Conservation (phyloP, 805 yeast species). For the Metschnikowia santaceciliae region DNA sequence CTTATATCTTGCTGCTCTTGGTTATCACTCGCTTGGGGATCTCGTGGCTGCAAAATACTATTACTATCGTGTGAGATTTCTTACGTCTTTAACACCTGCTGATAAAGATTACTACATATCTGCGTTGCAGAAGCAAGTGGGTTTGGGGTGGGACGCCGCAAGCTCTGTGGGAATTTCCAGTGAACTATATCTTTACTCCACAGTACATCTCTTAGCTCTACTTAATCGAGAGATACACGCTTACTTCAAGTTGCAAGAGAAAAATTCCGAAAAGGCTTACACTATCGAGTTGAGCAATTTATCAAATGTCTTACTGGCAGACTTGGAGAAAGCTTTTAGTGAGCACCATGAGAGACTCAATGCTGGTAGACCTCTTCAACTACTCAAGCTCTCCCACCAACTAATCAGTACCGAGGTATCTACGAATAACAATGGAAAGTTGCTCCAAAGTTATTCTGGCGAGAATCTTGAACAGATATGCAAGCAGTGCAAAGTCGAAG, state of each 20-base stretch:
- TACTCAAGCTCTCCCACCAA: background rate
- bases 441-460: background rate
- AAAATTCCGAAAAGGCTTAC: background rate
- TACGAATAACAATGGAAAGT: background rate
- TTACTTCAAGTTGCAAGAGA: background rate
- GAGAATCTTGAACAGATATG: background rate
- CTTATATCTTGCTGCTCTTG: slow-evolving; percentile 37
- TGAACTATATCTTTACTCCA: slow-evolving; percentile 29
- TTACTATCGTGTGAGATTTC: slow-evolving; percentile 31
- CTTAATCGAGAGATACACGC: background rate
- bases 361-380: background rate
- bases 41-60: slow-evolving; percentile 36
- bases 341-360: background rate
- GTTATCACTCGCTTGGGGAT: slow-evolving; percentile 36
- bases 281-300: background rate
- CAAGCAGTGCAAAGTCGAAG: background rate
- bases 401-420: background rate
- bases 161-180: slow-evolving; percentile 18
- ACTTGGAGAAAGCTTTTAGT: background rate
- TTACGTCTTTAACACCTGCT: background rate
- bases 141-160: slow-evolving; percentile 23
- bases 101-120: background rate
- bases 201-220: slow-evolving; percentile 26
- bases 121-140: slow-evolving; percentile 14
- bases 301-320: background rate